Base-by-base conservation (phyloP, 2,329 filamentous ascomycete species). In the Nemania abortiva region DNA sequence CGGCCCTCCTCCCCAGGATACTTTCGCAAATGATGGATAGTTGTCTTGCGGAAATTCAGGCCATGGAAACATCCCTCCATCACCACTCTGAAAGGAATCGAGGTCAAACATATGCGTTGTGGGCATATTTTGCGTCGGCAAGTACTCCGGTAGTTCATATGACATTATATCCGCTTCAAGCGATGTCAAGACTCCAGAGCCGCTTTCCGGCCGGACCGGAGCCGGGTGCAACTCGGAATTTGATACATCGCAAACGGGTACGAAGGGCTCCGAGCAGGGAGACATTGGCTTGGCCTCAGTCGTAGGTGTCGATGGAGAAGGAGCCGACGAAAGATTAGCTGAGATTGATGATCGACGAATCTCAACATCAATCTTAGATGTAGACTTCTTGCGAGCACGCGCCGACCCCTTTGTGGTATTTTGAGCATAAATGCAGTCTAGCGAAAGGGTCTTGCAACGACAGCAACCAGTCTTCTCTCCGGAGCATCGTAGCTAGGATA, bases 381-480 rank as follows among this genome's bases (percentile, higher is more conserved):
- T 15, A 22, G 55, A 42, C 7, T 45, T 65, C 50, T 65, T 68
- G 22, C 66, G 58, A n/a, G 42, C 20, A 11, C 65, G 65, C 39
- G 53, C 52, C 37, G 55, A 57, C 10, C 57, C 57, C 31, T 52
- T 65, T 6, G 62, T 57, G 15, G 18, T 37, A 52, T 62, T 52
- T 15, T 49, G 57, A 37, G 57, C 50, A n/a, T 69, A 69, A 4
- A 62, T n/a, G 11, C 66, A 69, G 2, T 62, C n/a, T 24, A 58
- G 66, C 10, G 42, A 66, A 20, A 66, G 62, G 2, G 37, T 59
- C 39, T 58, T 31, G 22, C 66, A 69, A 6, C 66, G 66, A 24
- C 37, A 53, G 37, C 66, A 69, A 13, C 66, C 66, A 27, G 62
- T 53, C 53, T 55, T 69, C 37, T 65, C 42, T 10, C 66, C 66